A percentile compares a stretch with the other conserved stretches of the same genome.
phyloP scores from a whole-genome alignment of 1,284 basidiomycete species.

The Malassezia sympodialis region DNA sequence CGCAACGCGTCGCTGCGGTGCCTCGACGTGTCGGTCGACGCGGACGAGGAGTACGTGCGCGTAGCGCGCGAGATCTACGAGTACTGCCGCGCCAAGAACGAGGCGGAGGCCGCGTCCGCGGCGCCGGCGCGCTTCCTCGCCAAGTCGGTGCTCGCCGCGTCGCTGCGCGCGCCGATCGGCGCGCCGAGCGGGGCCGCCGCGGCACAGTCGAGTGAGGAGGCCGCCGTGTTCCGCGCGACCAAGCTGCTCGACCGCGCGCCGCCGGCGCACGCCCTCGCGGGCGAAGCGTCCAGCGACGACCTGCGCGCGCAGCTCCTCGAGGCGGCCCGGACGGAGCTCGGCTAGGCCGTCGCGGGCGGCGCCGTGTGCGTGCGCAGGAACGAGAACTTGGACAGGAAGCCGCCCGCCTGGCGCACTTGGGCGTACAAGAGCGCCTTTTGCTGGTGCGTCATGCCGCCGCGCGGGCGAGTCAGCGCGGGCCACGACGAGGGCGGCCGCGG shows the following conservation, averaged over 20 bases:
- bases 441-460: constrained; percentile 34
- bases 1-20: constrained; percentile 75
- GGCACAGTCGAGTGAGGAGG: not conserved
- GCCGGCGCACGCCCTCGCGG: not conserved
- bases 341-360: not conserved
- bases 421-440: constrained; percentile 27
- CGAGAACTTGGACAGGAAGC: not conserved
- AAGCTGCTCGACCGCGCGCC: not conserved
- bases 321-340: not conserved
- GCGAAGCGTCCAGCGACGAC: constrained; percentile 23
- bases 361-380: not conserved
- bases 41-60: constrained; percentile 17
- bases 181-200: not conserved
- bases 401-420: not conserved
- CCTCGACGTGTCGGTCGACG: constrained; percentile 73
- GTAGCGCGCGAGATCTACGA: not conserved
- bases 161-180: constrained; percentile 1
- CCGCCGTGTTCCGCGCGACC: not conserved
- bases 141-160: constrained; percentile 31
- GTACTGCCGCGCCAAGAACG: not conserved
- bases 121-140: constrained; percentile 30
- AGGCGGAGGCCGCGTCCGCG: not conserved
- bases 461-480: constrained; percentile 16
- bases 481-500: constrained; percentile 1
- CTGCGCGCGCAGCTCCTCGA: constrained; percentile 29